These are phyloP conservation scores for Ploettnerulaceae sp. DNA, from an alignment of 2,329 filamentous ascomycete genomes.

Conservation along the genomic window DNA sequence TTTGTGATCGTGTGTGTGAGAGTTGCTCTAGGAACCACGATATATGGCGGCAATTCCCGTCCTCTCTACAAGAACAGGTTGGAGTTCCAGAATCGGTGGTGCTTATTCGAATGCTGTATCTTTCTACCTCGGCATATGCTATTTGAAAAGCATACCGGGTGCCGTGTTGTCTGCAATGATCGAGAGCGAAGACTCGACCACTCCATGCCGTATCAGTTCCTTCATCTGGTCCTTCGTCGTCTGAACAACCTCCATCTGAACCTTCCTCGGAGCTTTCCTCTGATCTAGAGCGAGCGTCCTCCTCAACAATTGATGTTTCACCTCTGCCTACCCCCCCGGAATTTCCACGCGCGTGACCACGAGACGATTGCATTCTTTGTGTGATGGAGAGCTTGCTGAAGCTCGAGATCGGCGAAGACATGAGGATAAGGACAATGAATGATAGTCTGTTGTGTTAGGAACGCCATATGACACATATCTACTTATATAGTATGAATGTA, in stretches of 20 bases:
- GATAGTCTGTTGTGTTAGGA: slow-evolving; percentile 10
- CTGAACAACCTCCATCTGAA: slow-evolving; percentile 12
- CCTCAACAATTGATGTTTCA: slow-evolving; percentile 8
- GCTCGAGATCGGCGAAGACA: slow-evolving; percentile 30
- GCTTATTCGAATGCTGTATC: slow-evolving; percentile 26
- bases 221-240: slow-evolving; percentile 12
- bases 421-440: slow-evolving; percentile 17
- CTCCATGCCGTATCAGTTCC: slow-evolving; percentile 9
- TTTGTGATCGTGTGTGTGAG: slow-evolving; percentile 6
- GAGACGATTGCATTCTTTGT: slow-evolving; percentile 27
- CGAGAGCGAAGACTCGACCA: slow-evolving; percentile 23
- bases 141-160: slow-evolving; percentile 30
- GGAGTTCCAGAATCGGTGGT: slow-evolving; percentile 14
- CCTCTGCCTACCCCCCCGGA: slow-evolving; percentile 23
- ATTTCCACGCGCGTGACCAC: slow-evolving; percentile 11
- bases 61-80: slow-evolving; percentile 23
- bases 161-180: slow-evolving; percentile 26
- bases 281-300: slow-evolving; percentile 4
- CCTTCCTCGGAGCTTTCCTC: slow-evolving; percentile 14
- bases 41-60: slow-evolving; percentile 23
- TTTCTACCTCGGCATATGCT: slow-evolving; percentile 26
- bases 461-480: slow-evolving; percentile 22
- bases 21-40: slow-evolving; percentile 27
- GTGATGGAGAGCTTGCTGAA: slow-evolving; percentile 32
- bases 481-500: slow-evolving; percentile 25